Evolutionary conservation across 371 early-diverging fungal species (phyloP).

Genomic region (Mortierella sp.): DNA sequence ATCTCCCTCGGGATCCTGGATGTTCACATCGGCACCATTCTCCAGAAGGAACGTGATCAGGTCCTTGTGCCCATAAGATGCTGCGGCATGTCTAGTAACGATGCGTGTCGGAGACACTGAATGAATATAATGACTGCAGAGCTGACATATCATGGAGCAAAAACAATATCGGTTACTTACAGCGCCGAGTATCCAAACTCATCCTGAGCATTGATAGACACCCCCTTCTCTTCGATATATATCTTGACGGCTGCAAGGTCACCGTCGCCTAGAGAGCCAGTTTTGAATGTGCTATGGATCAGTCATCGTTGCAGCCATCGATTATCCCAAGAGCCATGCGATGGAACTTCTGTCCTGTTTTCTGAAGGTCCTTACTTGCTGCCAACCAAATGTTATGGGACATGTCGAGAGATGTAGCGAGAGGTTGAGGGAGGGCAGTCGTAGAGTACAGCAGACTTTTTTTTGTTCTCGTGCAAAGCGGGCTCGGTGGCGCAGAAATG

Average conservation of each 20-base stretch:
- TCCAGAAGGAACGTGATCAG: slow-evolving; percentile 66
- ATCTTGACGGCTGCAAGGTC: slow-evolving; percentile 56
- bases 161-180: slow-evolving; percentile 54
- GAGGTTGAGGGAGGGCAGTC: neutral
- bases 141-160: neutral
- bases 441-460: neutral
- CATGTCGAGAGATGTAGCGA: slow-evolving; percentile 11
- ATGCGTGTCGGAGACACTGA: neutral
- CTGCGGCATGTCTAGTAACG: slow-evolving; percentile 71
- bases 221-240: slow-evolving; percentile 58
- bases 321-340: too few relatives aligned
- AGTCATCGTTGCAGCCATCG: too few relatives aligned
- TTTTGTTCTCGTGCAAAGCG: neutral
- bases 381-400: slow-evolving; percentile 58
- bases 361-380: slow-evolving; percentile 36
- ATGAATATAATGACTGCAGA: neutral
- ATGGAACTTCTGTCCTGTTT: too few relatives aligned
- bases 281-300: neutral
- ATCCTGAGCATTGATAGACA: slow-evolving; percentile 72
- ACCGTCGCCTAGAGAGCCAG: slow-evolving; percentile 46
- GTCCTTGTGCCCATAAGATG: slow-evolving; percentile 71
- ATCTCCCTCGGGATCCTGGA: slow-evolving; percentile 85
- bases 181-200: slow-evolving; percentile 78
- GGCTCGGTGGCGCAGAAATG: slow-evolving; percentile 39
- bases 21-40: slow-evolving; percentile 70